Conservation (phyloP, 176 grass and related monocot species). For the Oropetium thomaeum region DNA sequence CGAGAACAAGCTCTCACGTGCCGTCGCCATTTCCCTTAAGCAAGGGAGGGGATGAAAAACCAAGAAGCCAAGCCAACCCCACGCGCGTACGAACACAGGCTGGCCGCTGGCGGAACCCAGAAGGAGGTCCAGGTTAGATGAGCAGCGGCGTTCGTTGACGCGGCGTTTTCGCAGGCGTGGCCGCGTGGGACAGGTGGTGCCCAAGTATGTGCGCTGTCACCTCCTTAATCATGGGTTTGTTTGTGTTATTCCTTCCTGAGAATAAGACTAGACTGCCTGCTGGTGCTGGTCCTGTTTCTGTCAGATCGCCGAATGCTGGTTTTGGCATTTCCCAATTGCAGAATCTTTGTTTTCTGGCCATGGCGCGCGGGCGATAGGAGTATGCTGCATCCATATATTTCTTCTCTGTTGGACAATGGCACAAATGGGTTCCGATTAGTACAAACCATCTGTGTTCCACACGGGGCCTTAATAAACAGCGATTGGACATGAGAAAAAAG, state of each 20-base stretch:
- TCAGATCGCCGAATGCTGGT: conserved; percentile 12
- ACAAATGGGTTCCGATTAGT: neutral
- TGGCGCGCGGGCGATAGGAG: neutral
- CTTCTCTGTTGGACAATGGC: neutral
- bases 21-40: neutral
- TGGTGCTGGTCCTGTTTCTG: neutral
- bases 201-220: neutral
- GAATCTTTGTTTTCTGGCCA: neutral
- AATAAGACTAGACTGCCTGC: neutral
- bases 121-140: neutral
- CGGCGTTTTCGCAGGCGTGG: neutral
- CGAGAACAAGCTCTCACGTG: neutral
- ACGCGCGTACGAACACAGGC: conserved; percentile 15
- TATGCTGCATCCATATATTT: neutral
- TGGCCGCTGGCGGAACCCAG: too few species aligned
- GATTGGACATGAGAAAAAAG: neutral
- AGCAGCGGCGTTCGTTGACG: neutral
- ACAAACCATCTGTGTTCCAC: neutral
- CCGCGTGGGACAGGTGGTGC: neutral
- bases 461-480: neutral
- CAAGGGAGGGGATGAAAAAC: neutral
- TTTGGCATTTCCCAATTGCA: neutral
- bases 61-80: neutral
- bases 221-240: neutral
- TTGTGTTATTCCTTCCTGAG: neutral